Evolutionary conservation across 2,329 filamentous ascomycete species (phyloP).

Genomic region (Akanthomyces dipterigenus): DNA sequence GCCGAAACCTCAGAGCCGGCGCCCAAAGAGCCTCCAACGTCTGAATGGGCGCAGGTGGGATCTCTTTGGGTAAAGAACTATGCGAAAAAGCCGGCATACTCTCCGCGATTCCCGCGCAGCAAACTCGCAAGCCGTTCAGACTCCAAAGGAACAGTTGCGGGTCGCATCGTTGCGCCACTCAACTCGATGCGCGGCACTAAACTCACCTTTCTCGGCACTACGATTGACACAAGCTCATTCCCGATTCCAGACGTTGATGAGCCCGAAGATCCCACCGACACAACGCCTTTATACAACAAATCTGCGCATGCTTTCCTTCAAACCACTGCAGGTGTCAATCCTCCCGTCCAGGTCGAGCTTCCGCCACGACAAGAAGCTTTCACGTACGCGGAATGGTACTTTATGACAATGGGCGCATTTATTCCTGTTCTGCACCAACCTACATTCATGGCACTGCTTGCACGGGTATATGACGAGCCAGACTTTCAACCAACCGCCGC

Average conservation of each 20-base stretch:
- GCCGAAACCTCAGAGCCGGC: not conserved
- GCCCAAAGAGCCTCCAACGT: not conserved
- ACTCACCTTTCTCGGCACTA: slow-evolving; percentile 71
- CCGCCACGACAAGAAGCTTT: slow-evolving; percentile 60
- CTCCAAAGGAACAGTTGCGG: slow-evolving; percentile 61
- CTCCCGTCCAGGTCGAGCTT: slow-evolving; percentile 49
- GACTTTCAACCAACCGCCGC: slow-evolving; percentile 54
- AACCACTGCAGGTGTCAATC: slow-evolving; percentile 55
- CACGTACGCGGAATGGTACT: slow-evolving; percentile 68
- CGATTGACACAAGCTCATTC: slow-evolving; percentile 71
- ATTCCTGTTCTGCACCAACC: slow-evolving; percentile 72
- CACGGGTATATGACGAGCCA: slow-evolving; percentile 63
- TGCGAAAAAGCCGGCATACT: slow-evolving; percentile 16
- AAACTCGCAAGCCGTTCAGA: slow-evolving; percentile 38
- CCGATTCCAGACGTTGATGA: slow-evolving; percentile 61
- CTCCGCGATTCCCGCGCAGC: slow-evolving; percentile 25
- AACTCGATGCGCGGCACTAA: slow-evolving; percentile 70
- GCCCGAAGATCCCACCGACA: slow-evolving; percentile 29
- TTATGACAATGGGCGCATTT: slow-evolving; percentile 64
- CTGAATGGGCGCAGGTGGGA: slow-evolving; percentile 26
- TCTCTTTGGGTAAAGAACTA: slow-evolving; percentile 30
- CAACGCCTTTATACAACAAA: slow-evolving; percentile 56
- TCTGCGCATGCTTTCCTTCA: slow-evolving; percentile 65
- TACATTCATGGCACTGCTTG: slow-evolving; percentile 58
- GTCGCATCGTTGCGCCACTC: slow-evolving; percentile 55